A percentile compares a stretch with the other conserved stretches of the same genome.
Evolutionary conservation across 495 filamentous ascomycete genomes (phyloP).

Genomic region (Entonaema liquescens): DNA sequence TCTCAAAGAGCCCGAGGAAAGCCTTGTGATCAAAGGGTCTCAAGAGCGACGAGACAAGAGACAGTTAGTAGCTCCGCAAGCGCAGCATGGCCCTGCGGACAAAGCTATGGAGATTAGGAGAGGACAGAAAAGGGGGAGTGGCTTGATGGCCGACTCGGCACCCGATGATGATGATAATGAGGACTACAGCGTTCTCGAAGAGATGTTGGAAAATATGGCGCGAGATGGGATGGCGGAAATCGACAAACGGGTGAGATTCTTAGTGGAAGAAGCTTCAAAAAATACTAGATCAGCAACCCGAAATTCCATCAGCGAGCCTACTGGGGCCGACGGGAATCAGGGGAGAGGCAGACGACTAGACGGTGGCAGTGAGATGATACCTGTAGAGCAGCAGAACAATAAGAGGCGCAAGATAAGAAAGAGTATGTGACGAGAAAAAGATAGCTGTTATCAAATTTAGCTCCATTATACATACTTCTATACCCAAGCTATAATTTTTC

Average conservation of each 20-base stretch:
- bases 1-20: background rate
- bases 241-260: background rate
- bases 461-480: background rate
- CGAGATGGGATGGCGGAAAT: background rate
- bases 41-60: background rate
- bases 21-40: background rate
- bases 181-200: background rate
- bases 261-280: background rate
- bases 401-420: background rate
- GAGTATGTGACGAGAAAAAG: background rate
- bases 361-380: background rate
- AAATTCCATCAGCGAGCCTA: background rate
- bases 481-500: background rate
- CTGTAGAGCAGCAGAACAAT: background rate
- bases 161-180: background rate
- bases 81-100: background rate
- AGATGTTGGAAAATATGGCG: background rate
- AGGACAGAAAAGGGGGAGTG: background rate
- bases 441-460: background rate
- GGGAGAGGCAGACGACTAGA: background rate
- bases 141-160: background rate
- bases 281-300: background rate
- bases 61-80: background rate
- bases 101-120: background rate
- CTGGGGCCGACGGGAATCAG: background rate